Conservation (phyloP, 2,329 filamentous ascomycete species). For the Neonectria punicea region DNA sequence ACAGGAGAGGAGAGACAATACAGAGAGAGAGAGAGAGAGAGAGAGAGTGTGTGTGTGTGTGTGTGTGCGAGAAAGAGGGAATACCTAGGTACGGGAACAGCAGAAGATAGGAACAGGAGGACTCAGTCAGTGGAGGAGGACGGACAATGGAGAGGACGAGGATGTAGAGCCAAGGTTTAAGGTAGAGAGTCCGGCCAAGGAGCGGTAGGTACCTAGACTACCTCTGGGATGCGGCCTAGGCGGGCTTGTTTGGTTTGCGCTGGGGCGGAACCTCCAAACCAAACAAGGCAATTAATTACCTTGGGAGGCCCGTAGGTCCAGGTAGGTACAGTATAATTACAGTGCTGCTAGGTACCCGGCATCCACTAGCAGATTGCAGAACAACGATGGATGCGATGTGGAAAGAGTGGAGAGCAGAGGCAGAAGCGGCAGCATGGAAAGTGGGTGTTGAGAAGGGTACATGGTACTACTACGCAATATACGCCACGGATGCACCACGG, state of each 20-base stretch:
- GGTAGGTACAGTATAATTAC: conserved; percentile 27
- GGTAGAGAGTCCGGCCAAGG: conserved; percentile 14
- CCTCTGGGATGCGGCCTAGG: background rate
- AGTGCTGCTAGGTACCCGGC: background rate
- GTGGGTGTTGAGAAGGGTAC: conserved; percentile 2
- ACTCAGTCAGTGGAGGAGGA: background rate
- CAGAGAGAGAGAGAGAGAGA: conserved; percentile 1
- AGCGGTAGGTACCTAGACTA: conserved; percentile 11
- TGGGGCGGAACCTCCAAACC: conserved; percentile 20
- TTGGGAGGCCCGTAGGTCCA: conserved; percentile 1
- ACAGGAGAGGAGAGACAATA: conserved; percentile 3
- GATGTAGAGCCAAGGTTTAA: conserved; percentile 26
- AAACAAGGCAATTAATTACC: conserved; percentile 39
- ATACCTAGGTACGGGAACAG: background rate
- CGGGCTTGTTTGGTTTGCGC: conserved; percentile 11
- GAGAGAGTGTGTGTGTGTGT: background rate
- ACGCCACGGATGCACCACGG: conserved; percentile 1
- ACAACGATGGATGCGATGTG: conserved; percentile 35
- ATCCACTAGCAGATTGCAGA: conserved; percentile 12
- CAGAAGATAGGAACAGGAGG: conserved; percentile 1
- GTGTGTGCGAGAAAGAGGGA: background rate
- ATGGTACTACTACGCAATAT: too few species aligned
- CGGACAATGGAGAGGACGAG: conserved; percentile 3
- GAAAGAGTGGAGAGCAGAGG: conserved; percentile 35
- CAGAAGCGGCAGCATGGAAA: background rate